Conservation (phyloP, 768 basidiomycete genomes). For the Dentipellis sp. region DNA sequence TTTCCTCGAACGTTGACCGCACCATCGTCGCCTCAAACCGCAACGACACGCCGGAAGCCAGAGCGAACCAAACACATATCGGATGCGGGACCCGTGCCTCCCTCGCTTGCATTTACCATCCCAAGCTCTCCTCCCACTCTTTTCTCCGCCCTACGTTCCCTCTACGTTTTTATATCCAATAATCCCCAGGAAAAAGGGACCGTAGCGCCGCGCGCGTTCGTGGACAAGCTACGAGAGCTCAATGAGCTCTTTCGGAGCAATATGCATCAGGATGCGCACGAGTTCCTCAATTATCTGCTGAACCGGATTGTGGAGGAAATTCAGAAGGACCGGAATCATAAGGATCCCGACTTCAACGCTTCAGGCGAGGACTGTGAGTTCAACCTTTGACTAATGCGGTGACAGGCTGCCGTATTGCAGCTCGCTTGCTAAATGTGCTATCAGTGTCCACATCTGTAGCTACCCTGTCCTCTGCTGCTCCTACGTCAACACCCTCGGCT, state of each 20-base stretch:
- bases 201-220: constrained; percentile 82
- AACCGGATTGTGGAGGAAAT: constrained; percentile 93
- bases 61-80: constrained; percentile 39
- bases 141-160: constrained; percentile 87
- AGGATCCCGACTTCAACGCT: constrained; percentile 12
- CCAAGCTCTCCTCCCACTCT: constrained; percentile 63
- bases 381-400: neutral
- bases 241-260: constrained; percentile 88
- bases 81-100: constrained; percentile 22
- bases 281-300: constrained; percentile 90
- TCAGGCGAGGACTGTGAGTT: constrained; percentile 61
- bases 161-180: constrained; percentile 76
- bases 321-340: constrained; percentile 51
- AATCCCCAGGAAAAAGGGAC: constrained; percentile 77
- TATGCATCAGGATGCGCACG: constrained; percentile 98
- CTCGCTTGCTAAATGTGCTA: neutral
- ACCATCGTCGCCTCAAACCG: constrained; percentile 23
- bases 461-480: constrained; percentile 40
- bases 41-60: constrained; percentile 43
- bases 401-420: neutral
- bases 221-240: constrained; percentile 87
- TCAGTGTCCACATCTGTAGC: constrained; percentile 53
- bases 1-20: constrained; percentile 17
- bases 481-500: constrained; percentile 35
- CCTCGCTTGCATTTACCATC: constrained; percentile 33